phyloP scores from a whole-genome alignment of 2,329 filamentous ascomycete species.

The Elsinoe arachidis region DNA sequence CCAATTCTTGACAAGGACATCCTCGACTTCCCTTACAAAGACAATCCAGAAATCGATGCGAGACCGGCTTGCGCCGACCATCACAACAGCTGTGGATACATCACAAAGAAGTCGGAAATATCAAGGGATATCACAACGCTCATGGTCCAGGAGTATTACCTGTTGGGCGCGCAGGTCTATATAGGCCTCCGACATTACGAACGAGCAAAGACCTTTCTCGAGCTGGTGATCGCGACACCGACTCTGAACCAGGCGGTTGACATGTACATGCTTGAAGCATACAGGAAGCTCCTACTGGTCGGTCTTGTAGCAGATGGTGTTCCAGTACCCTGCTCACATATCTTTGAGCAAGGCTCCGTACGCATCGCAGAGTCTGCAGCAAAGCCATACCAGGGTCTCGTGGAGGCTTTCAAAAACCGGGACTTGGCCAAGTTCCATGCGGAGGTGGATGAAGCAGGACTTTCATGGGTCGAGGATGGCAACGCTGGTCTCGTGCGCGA shows the following conservation, averaged over 20 bases:
- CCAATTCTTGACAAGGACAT: slow-evolving; percentile 57
- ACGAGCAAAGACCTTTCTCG: slow-evolving; percentile 39
- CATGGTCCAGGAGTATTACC: slow-evolving; percentile 48
- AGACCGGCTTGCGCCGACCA: slow-evolving; percentile 34
- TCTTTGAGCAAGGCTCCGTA: slow-evolving; percentile 44
- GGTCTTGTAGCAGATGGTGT: slow-evolving; percentile 63
- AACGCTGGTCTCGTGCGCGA: slow-evolving; percentile 64
- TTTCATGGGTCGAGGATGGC: slow-evolving; percentile 50
- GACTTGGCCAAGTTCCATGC: slow-evolving; percentile 52
- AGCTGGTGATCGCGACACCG: slow-evolving; percentile 55
- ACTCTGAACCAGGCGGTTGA: slow-evolving; percentile 57
- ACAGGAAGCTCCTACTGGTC: slow-evolving; percentile 83
- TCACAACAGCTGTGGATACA: slow-evolving; percentile 45
- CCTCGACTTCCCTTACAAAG: slow-evolving; percentile 50
- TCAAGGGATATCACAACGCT: slow-evolving; percentile 45
- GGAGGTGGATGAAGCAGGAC: slow-evolving; percentile 52
- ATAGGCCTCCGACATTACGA: slow-evolving; percentile 35
- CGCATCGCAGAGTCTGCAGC: slow-evolving; percentile 51
- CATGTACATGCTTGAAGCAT: slow-evolving; percentile 70
- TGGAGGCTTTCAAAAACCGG: slow-evolving; percentile 55
- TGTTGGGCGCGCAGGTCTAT: slow-evolving; percentile 41
- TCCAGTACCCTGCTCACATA: slow-evolving; percentile 47
- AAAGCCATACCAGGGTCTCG: slow-evolving; percentile 63
- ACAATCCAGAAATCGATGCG: slow-evolving; percentile 29
- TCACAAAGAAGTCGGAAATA: slow-evolving; percentile 51